A percentile compares a stretch with the other conserved stretches of the same genome.
Evolutionary conservation across 169 alveolate genomes (phyloP).

Genomic region (Plasmodium chabaudi): DNA sequence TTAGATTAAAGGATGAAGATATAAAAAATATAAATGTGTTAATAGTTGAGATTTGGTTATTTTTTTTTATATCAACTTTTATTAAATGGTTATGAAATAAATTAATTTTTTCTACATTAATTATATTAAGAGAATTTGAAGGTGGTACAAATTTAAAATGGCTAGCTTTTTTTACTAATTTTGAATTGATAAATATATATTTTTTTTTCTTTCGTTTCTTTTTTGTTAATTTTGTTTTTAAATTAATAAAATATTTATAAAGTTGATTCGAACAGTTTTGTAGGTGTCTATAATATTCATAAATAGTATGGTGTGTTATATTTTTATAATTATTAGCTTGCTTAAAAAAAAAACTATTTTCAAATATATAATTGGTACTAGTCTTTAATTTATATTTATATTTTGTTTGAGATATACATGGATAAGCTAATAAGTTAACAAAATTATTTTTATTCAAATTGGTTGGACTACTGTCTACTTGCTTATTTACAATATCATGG

Average conservation of each 20-base stretch:
- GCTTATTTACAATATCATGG: background rate
- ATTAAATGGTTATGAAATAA: conserved; percentile 52
- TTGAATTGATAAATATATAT: conserved; percentile 1
- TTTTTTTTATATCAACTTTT: conserved; percentile 20
- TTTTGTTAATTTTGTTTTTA: conserved; percentile 7
- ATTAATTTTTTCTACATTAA: conserved; percentile 31
- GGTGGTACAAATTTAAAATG: background rate
- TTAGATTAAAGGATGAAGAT: conserved; percentile 49
- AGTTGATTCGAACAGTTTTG: conserved; percentile 39
- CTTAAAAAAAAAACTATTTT: conserved; percentile 38
- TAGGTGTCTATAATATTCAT: conserved; percentile 25
- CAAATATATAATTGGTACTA: conserved; percentile 16
- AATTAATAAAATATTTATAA: conserved; percentile 9
- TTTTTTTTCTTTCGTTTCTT: conserved; percentile 22
- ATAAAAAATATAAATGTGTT: conserved; percentile 24
- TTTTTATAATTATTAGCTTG: conserved; percentile 18
- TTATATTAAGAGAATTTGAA: background rate
- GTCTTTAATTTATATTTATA: conserved; percentile 51
- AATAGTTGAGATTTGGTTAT: background rate
- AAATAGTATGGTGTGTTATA: conserved; percentile 28
- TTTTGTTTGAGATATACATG: conserved; percentile 59
- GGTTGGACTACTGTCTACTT: background rate
- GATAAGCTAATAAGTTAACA: conserved; percentile 24
- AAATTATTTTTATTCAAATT: background rate
- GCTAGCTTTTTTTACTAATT: conserved; percentile 18